These are phyloP conservation scores for Cruciata laevipes DNA, from an alignment of 257 asterid species.

Conservation along the genomic window DNA sequence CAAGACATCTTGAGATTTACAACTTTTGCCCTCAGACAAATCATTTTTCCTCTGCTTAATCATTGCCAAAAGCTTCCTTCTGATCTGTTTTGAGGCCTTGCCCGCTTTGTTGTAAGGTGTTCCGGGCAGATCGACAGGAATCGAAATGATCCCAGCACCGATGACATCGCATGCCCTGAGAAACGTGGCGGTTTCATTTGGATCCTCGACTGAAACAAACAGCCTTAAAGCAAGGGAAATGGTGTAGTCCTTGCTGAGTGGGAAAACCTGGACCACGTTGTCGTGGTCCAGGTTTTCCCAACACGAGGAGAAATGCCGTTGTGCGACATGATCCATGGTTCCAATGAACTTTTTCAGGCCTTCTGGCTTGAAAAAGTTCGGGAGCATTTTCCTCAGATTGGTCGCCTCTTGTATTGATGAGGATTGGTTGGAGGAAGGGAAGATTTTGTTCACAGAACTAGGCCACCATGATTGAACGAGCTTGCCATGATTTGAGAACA, in stretches of 20 bases:
- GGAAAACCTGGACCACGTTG: slow-evolving; percentile 35
- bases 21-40: slow-evolving; percentile 38
- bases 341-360: slow-evolving; percentile 47
- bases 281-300: slow-evolving; percentile 46
- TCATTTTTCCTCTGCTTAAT: slow-evolving; percentile 44
- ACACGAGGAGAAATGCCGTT: slow-evolving; percentile 27
- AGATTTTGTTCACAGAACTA: slow-evolving; percentile 34
- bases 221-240: slow-evolving; percentile 46
- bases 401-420: slow-evolving; percentile 48
- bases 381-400: slow-evolving; percentile 56
- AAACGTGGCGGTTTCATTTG: slow-evolving; percentile 30
- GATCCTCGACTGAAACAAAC: slow-evolving; percentile 50
- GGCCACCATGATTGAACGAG: slow-evolving; percentile 62
- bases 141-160: slow-evolving; percentile 42
- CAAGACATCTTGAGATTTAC: slow-evolving; percentile 42
- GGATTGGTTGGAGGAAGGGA: slow-evolving; percentile 41
- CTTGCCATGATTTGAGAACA: slow-evolving; percentile 50
- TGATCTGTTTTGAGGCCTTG: slow-evolving; percentile 38
- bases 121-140: slow-evolving; percentile 49
- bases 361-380: slow-evolving; percentile 48
- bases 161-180: slow-evolving; percentile 40
- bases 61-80: slow-evolving; percentile 30
- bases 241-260: slow-evolving; percentile 41
- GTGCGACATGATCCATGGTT: slow-evolving; percentile 42
- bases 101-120: slow-evolving; percentile 43